Evolutionary conservation across 306 rosid genomes (phyloP), one percentile per base, ranked within the genome.

Genomic region (Cercis canadensis): DNA sequence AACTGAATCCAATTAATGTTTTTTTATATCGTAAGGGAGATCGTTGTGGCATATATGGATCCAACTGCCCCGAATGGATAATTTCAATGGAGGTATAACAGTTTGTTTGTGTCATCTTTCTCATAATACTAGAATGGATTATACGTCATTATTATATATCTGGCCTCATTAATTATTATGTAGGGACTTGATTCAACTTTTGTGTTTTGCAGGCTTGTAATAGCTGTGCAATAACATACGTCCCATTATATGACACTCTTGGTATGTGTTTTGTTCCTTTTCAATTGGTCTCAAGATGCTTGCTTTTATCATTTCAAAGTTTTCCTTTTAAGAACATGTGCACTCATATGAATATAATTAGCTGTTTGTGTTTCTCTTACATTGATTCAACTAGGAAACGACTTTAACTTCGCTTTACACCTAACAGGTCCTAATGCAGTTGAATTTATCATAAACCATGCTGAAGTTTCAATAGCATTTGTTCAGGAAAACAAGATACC

Each of bases 391-490:
- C 11, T 34, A 15, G 62, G 33, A 59, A 65, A 65, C 55, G 60
- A 55, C 46, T 68, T 36, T 61, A 75, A 47, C 65, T 16, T 67
- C 69, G 58, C 50, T 72, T 79, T 78, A 50, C 61, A 56, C 57
- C 43, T 68, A 53, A 69, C 95, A 94, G 97, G 98, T 81, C 83
- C 96, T 60, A 87, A 89, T 86, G 97, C 96, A 1, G 95, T 94
- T 57, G 97, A 90, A 84, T 94, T 89, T 77, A 87, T 94, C 84
- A 86, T 89, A 78, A 86, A 87, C 69, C 97, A 89, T 64, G 97
- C 89, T 71, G 96, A 94, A 86, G 84, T 94, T 69, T 89, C 98
- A 3, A 78, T 94, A 69, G 96, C 96, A 62, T 94, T 94, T 75
- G 92, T 86, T 62, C 95, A 94, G 73, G 91, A 86, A 69, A 90